Evolutionary conservation across 306 rosid genomes (phyloP).

Genomic region (Psophocarpus tetragonolobus): DNA sequence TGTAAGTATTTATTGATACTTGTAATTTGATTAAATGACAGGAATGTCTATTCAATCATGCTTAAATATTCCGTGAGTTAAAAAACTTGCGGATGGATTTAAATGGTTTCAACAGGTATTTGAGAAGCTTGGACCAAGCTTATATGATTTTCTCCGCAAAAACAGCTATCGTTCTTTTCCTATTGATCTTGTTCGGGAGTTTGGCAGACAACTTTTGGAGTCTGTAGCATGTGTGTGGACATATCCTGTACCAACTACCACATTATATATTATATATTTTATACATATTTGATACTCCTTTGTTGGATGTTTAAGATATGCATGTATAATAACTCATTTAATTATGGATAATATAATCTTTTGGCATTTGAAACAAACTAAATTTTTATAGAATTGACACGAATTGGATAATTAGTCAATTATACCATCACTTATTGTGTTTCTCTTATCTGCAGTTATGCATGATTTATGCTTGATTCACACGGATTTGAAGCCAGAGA

Average conservation of each 20-base stretch:
- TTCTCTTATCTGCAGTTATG: slow-evolving; percentile 63
- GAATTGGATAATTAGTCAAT: neutral
- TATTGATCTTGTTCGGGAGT: slow-evolving; percentile 91
- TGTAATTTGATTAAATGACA: slow-evolving; percentile 58
- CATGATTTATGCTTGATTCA: slow-evolving; percentile 78
- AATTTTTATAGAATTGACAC: slow-evolving; percentile 6
- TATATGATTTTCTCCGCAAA: slow-evolving; percentile 91
- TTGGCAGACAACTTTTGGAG: slow-evolving; percentile 93
- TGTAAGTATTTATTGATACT: slow-evolving; percentile 78
- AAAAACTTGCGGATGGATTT: slow-evolving; percentile 80
- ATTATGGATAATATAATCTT: slow-evolving; percentile 10
- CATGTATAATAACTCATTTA: slow-evolving; percentile 22
- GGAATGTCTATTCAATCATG: slow-evolving; percentile 58
- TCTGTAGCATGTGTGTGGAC: slow-evolving; percentile 96
- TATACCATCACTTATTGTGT: slow-evolving; percentile 21
- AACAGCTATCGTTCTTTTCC: slow-evolving; percentile 90
- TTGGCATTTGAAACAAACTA: slow-evolving; percentile 1
- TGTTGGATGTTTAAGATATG: slow-evolving; percentile 28
- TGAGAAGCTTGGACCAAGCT: slow-evolving; percentile 97
- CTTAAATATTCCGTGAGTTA: slow-evolving; percentile 76
- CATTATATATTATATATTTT: slow-evolving; percentile 55
- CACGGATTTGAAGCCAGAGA: slow-evolving; percentile 79
- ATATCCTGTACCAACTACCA: slow-evolving; percentile 61
- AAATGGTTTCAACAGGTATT: slow-evolving; percentile 87
- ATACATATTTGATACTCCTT: slow-evolving; percentile 26